Evolutionary conservation across 805 yeast species (phyloP), one percentile per base, ranked within the genome.

Genomic region (Wickerhamiella sergipiensis): DNA sequence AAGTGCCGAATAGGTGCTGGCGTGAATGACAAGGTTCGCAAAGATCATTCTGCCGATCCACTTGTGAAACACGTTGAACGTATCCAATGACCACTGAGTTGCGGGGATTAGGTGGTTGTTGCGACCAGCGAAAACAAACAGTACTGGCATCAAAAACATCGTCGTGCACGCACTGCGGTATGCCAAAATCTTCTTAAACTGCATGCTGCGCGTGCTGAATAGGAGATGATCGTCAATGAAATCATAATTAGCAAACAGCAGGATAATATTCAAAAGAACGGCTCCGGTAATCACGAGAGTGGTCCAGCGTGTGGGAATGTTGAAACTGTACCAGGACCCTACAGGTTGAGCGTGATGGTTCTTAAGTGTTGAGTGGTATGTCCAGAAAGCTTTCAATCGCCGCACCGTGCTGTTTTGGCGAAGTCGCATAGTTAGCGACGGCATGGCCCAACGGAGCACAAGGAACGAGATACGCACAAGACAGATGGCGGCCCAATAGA

Each of bases 51-150:
- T 69, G 1, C 84, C 82, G 45, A 73, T 64, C 83, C 85, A 80
- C 62, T 73, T 80, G 67, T 85, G 90, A 50, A 74, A 73, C 36
- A 68, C 63, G 52, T 74, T 66, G 66, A 80, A 80, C 3, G 60
- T 51, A 40, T 64, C 53, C 8, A 65, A 67, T 0, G 69, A 49
- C 61, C 77, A 67, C 6, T 68, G 86, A 6, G 72, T 75, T 50
- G 64, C 49, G 59, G 70, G 70, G 57, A 75, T 71, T 60, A 84
- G 70, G 26, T 84, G 74, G 60, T 82, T 85, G 64, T 85, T 85
- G 60, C 92, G 69, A 18, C 84, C 82, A 4, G 83, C 78, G 59
- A 80, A 77, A 45, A 79, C 63, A 24, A 78, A 67, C 36, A 79
- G 54, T 19, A 78, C 62, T 2, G 85, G 85, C 43, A 57, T 46